Evolutionary conservation across 768 basidiomycete genomes (phyloP), one percentile per base, ranked within the genome.

Genomic region (Rhodotorula paludigena): DNA sequence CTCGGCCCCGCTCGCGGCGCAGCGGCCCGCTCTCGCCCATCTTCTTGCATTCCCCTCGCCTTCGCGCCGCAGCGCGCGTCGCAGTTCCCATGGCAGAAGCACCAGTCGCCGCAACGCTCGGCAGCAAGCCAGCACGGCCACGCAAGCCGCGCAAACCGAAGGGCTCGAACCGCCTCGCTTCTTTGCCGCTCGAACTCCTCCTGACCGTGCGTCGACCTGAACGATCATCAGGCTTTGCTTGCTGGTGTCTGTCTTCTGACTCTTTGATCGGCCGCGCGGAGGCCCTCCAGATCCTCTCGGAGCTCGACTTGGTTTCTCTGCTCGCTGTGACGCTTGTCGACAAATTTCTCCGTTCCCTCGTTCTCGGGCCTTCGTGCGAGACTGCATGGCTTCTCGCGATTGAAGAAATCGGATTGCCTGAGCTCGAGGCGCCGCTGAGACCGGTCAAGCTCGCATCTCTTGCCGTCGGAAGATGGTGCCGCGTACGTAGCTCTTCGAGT

Each of bases 391-490:
- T 30, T 23, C 1, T 5, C 3, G 60, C 60, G 18, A 35, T 68
- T 35, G 33, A 62, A 25, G 48, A 16, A 20, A n/a, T 30, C 18
- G 56, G 10, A 4, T n/a, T 68, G 16, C 60, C 60, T 6, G 66
- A 57, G 35, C 66, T 62, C 12, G 61, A 68, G 21, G 66, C 57
- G 25, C 20, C 32, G 14, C 9, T 68, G 45, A 9, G n/a, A n/a
- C 57, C 61, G 28, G 44, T 41, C 23, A 52, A 68, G 45, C 20
- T 63, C 6, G 66, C 61, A 11, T 53, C 49, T 25, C 42, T 68
- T 14, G 38, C 30, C 28, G 20, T 41, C 10, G 58, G 65, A 2
- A 55, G 54, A 14, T 39, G 41, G 33, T 68, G 66, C 53, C 45
- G 57, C 1, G 66, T 68, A 20, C 10, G 60, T 44, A 18, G 2